Conservation (phyloP, 495 filamentous ascomycete genomes). For the Barbatosphaeria neglecta region DNA sequence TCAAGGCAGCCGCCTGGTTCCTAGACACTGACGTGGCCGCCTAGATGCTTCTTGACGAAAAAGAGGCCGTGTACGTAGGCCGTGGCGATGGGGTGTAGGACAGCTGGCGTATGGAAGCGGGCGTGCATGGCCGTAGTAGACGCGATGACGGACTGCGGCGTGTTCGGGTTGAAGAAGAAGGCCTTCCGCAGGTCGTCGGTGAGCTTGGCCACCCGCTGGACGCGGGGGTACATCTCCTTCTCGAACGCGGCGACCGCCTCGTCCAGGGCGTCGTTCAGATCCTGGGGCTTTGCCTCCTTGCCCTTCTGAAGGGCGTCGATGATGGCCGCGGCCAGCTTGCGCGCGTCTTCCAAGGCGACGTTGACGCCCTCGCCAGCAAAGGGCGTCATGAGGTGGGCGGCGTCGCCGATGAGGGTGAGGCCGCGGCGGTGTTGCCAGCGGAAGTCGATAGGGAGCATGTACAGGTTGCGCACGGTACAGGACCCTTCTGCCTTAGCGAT, state of each 20-base stretch:
- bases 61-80: constrained; percentile 2
- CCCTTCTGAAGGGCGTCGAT: constrained; percentile 6
- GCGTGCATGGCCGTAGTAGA: constrained; percentile 4
- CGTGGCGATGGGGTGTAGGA: constrained; percentile 7
- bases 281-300: background rate
- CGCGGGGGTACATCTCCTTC: constrained; percentile 20
- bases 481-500: constrained; percentile 9
- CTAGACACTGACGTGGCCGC: background rate
- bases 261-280: constrained; percentile 18
- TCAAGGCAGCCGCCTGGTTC: no score
- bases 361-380: constrained; percentile 54
- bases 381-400: constrained; percentile 51
- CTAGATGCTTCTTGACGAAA: background rate
- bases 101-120: constrained; percentile 3
- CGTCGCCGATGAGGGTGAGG: constrained; percentile 49
- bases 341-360: constrained; percentile 40
- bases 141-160: constrained; percentile 8
- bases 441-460: constrained; percentile 40
- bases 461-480: constrained; percentile 25
- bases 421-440: constrained; percentile 35
- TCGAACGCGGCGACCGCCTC: constrained; percentile 16
- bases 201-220: constrained; percentile 18
- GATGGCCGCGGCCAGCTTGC: constrained; percentile 35
- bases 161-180: constrained; percentile 15
- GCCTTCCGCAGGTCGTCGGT: constrained; percentile 14